These are phyloP conservation scores for Ceratonia siliqua DNA, from an alignment of 306 rosid species.

Conservation along the genomic window DNA sequence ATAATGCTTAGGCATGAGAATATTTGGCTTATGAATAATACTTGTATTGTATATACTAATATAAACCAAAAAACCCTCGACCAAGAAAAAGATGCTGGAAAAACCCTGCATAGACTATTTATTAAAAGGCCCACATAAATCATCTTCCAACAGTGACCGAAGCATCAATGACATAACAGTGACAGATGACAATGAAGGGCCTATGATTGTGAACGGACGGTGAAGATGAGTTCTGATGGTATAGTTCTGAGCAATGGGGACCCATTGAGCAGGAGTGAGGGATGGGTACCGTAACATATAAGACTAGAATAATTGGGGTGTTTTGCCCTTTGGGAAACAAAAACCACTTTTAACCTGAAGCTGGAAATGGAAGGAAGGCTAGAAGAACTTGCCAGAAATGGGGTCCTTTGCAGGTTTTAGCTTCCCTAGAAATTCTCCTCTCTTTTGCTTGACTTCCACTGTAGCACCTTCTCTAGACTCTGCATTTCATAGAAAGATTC, in stretches of 20 bases:
- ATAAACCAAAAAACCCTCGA: background rate
- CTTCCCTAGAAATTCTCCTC: constrained; percentile 41
- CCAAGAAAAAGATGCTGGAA: background rate
- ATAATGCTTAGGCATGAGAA: too few species aligned
- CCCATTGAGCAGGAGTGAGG: background rate
- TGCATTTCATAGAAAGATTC: constrained; percentile 9
- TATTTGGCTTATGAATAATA: background rate
- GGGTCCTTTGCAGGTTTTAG: constrained; percentile 8
- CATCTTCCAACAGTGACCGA: constrained; percentile 15
- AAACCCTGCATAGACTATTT: background rate
- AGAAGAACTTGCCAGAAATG: constrained; percentile 36
- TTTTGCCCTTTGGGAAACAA: constrained; percentile 13
- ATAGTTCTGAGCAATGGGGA: background rate
- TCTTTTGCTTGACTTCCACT: background rate
- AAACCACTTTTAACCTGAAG: constrained; percentile 32
- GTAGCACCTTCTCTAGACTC: background rate
- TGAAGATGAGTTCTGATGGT: constrained; percentile 12
- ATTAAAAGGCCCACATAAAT: constrained; percentile 29
- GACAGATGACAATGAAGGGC: constrained; percentile 26
- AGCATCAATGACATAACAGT: constrained; percentile 24
- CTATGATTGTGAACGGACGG: constrained; percentile 30
- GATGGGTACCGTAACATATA: background rate
- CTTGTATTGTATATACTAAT: background rate
- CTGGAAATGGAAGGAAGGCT: constrained; percentile 30
- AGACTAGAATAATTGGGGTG: constrained; percentile 8